phyloP scores from a whole-genome alignment of 2,329 filamentous ascomycete species.

The Graphiopsis chlorocephala region DNA sequence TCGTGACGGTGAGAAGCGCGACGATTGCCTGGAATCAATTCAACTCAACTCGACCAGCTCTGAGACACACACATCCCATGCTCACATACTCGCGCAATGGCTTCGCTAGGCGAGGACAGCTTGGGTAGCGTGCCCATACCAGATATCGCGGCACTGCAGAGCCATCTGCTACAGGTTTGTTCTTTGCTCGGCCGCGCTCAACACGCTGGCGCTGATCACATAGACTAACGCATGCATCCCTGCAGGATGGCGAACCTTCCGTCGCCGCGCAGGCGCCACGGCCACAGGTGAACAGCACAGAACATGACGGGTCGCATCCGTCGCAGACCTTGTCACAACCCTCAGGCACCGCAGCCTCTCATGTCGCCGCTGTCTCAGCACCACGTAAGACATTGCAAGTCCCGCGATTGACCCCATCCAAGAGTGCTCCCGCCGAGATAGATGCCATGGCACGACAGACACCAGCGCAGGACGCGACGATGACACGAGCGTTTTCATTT shows the following conservation, averaged over 20 bases:
- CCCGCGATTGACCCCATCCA: constrained; percentile 24
- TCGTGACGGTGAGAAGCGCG: background rate
- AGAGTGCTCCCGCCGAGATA: constrained; percentile 21
- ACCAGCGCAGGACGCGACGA: constrained; percentile 21
- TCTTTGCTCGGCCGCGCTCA: constrained; percentile 10
- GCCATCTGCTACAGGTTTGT: constrained; percentile 24
- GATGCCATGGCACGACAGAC: constrained; percentile 23
- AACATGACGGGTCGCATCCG: background rate
- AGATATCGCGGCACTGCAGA: constrained; percentile 21
- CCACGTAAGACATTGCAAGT: constrained; percentile 11
- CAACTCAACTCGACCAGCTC: background rate
- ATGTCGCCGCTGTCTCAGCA: background rate
- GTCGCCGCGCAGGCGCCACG: constrained; percentile 15
- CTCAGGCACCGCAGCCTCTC: background rate
- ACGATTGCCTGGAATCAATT: background rate
- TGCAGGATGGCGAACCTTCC: constrained; percentile 25
- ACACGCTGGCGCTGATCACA: background rate
- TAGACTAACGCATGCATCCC: constrained; percentile 29
- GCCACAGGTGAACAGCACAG: background rate
- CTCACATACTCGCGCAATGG: constrained; percentile 20
- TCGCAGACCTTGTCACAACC: background rate
- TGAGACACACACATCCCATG: background rate
- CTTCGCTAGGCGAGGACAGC: constrained; percentile 27
- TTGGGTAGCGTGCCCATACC: constrained; percentile 25
- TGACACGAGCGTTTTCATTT: constrained; percentile 35